Evolutionary conservation across 2,329 filamentous ascomycete genomes (phyloP), one percentile per base, ranked within the genome.

Genomic region (Metarhizium sp.): DNA sequence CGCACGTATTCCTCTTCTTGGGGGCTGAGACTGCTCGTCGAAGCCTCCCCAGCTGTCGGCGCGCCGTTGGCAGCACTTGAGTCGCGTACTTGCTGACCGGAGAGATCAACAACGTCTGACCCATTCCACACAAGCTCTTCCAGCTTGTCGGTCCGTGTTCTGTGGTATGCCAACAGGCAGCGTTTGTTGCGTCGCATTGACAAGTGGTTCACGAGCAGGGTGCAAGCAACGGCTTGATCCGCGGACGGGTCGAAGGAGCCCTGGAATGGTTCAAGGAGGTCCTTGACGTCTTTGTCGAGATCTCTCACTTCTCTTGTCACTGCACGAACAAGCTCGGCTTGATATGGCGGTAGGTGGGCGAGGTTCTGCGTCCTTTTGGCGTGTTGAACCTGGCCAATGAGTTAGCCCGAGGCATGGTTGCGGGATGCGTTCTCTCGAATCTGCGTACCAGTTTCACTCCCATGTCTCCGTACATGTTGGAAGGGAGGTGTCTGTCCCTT

Each of bases 1-100:
- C 92, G 81, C 56, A 96, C 88, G 66, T 96, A 99, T 64, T 97
- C 94, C 70, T 96, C 92, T 70, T 99, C 94, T 68, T 97, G 92
- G 0, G 94, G 92, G 64, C 91, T 96, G 57, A 97, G 75, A 64
- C 88, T 92, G 74, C 86, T 92, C 57, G 84, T 84, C 25, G 73
- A 75, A 32, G 72, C 75, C 54, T 82, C 78, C 10, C 72, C 74
- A 56, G 73, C 72, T 25, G 57, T 57, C 3, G 58, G 57, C 59
- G 60, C 69, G 59, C 63, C 71, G 56, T 63, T 71, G 52, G 61
- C 63, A 18, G 68, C 66, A 45, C 66, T 62, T 16, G 66, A 64
- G 53, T 76, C 71, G 55, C 71, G 72, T 56, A 75, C 70, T 66
- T 82, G 81, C 62, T 84, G 80, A 43, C 79, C 78, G 18, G 78